Conservation (phyloP, 1,284 basidiomycete genomes). For the Leccinum idahoense region DNA sequence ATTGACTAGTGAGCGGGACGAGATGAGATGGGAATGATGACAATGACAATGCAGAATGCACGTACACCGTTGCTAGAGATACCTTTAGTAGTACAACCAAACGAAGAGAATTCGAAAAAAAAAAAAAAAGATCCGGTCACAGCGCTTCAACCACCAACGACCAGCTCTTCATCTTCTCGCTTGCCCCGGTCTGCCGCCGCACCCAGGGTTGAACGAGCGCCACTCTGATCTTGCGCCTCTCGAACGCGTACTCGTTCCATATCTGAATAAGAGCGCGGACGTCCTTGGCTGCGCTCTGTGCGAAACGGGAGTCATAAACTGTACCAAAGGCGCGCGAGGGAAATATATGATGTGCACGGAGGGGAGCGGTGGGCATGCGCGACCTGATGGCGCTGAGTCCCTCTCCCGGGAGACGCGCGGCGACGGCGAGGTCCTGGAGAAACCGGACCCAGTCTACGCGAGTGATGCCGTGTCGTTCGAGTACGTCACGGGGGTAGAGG, state of each 20-base stretch:
- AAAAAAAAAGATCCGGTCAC: constrained; percentile 6
- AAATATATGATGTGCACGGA: constrained; percentile 16
- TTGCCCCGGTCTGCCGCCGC: background rate
- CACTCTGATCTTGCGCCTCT: constrained; percentile 27
- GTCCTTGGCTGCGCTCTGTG: constrained; percentile 19
- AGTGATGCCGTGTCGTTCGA: constrained; percentile 27
- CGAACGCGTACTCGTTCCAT: constrained; percentile 31
- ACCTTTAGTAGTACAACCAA: constrained; percentile 2
- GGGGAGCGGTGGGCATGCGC: constrained; percentile 12
- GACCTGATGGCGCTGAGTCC: constrained; percentile 24
- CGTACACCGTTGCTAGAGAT: background rate
- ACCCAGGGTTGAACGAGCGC: background rate
- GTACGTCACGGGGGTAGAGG: constrained; percentile 22
- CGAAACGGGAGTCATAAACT: constrained; percentile 23
- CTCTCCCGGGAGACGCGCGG: constrained; percentile 22
- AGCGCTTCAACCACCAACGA: constrained; percentile 25
- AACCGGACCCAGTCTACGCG: constrained; percentile 27
- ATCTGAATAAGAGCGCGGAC: constrained; percentile 25
- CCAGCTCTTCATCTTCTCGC: constrained; percentile 5
- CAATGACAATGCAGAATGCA: background rate
- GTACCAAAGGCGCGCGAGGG: constrained; percentile 12
- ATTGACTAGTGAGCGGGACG: background rate
- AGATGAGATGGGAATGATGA: background rate
- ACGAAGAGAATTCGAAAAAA: background rate
- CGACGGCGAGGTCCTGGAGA: constrained; percentile 24